These are phyloP conservation scores for Solanum hybrid DNA, from an alignment of 305 asterid genomes.

Conservation along the genomic window DNA sequence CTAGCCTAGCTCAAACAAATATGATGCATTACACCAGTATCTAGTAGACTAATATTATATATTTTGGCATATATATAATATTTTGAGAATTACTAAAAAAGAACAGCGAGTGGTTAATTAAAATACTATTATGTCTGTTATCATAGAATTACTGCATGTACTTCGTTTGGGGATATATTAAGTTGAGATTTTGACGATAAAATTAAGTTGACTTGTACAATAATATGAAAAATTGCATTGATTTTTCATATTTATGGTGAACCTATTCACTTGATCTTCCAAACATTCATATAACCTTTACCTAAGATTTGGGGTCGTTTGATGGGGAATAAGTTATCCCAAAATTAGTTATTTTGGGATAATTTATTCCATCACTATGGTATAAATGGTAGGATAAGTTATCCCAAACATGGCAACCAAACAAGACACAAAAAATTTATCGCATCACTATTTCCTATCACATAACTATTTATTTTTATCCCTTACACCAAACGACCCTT, in stretches of 20 bases:
- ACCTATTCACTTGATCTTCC: no score
- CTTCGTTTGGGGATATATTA: not conserved
- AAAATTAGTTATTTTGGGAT: no score
- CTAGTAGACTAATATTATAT: no score
- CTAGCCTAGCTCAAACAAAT: not conserved
- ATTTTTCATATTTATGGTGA: no score
- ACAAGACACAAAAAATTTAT: not conserved
- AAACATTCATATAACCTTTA: no score
- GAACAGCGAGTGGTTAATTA: not conserved
- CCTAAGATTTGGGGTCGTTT: no score
- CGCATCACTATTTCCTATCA: no score
- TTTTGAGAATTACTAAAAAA: not conserved
- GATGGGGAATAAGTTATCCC: no score
- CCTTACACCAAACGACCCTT: no score
- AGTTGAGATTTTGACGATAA: no score
- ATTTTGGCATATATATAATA: not conserved
- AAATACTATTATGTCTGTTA: not conserved
- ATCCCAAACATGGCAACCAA: not conserved
- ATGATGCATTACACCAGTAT: not conserved
- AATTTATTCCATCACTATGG: not conserved
- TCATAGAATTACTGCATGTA: not conserved
- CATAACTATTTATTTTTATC: no score
- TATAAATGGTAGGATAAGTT: no score
- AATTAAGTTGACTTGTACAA: not conserved
- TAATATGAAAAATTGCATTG: not conserved